phyloP scores from a whole-genome alignment of 1,284 basidiomycete species.

The Papiliotrema laurentii region DNA sequence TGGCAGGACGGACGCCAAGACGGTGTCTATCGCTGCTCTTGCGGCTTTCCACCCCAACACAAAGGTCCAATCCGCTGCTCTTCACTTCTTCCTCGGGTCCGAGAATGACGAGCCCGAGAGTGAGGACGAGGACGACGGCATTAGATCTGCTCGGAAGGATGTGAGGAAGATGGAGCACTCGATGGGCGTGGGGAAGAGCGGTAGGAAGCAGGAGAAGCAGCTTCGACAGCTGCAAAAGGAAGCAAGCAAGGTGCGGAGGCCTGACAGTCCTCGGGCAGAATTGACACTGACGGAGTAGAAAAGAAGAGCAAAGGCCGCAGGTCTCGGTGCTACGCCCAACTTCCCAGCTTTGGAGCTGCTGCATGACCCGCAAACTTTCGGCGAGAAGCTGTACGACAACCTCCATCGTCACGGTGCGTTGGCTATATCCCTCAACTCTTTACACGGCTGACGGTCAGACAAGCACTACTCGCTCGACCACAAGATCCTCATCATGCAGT shows the following conservation, averaged over 20 bases:
- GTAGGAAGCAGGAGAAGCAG: slow-evolving; percentile 69
- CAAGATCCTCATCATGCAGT: slow-evolving; percentile 96
- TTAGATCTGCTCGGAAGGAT: slow-evolving; percentile 55
- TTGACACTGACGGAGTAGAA: slow-evolving; percentile 57
- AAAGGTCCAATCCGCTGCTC: slow-evolving; percentile 90
- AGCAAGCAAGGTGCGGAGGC: slow-evolving; percentile 58
- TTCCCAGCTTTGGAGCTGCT: slow-evolving; percentile 92
- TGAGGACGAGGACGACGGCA: slow-evolving; percentile 63
- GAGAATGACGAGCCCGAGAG: slow-evolving; percentile 65
- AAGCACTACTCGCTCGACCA: slow-evolving; percentile 92
- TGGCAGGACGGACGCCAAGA: slow-evolving; percentile 79
- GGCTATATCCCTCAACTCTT: not conserved
- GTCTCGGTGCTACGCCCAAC: slow-evolving; percentile 58
- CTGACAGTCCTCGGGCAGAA: not conserved
- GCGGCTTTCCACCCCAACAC: slow-evolving; percentile 91
- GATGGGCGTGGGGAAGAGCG: slow-evolving; percentile 84
- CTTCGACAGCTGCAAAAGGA: slow-evolving; percentile 53
- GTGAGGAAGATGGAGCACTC: slow-evolving; percentile 73
- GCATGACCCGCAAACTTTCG: slow-evolving; percentile 93
- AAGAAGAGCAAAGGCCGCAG: slow-evolving; percentile 50
- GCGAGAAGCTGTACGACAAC: slow-evolving; percentile 87
- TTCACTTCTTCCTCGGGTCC: slow-evolving; percentile 95
- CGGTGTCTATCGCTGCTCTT: slow-evolving; percentile 85
- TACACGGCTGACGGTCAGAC: slow-evolving; percentile 51
- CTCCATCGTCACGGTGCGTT: slow-evolving; percentile 62